A percentile compares a stretch with the other conserved stretches of the same genome.
Evolutionary conservation across 129 eudicot species (phyloP).

Genomic region (Chrysanthemum seticuspe): DNA sequence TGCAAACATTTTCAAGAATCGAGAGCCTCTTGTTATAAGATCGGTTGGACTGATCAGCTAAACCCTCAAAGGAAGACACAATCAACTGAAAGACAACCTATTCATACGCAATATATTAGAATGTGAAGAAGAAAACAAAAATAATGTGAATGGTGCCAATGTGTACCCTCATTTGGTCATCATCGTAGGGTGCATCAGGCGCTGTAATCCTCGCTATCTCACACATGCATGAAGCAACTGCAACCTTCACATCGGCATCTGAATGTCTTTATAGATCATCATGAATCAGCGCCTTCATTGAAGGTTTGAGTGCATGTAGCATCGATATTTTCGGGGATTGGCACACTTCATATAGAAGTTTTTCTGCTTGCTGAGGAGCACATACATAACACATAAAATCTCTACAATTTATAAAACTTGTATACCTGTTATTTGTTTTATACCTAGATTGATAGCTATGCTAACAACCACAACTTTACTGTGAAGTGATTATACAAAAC

Average conservation of each 20-base stretch:
- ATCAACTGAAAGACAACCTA: constrained; percentile 89
- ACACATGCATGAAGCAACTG: constrained; percentile 90
- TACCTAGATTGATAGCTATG: too few relatives aligned
- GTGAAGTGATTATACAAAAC: too few relatives aligned
- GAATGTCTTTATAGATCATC: constrained; percentile 65
- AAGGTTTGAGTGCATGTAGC: constrained; percentile 69
- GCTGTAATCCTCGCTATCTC: constrained; percentile 97
- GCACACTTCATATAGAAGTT: constrained; percentile 58
- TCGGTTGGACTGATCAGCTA: constrained; percentile 66
- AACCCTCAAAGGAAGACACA: constrained; percentile 76
- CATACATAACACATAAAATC: constrained; percentile 7
- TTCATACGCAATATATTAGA: constrained; percentile 9
- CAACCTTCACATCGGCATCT: constrained; percentile 73
- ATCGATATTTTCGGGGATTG: constrained; percentile 78
- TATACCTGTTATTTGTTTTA: too few relatives aligned
- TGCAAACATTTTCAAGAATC: constrained; percentile 88
- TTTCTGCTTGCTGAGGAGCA: constrained; percentile 60
- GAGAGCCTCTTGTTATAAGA: constrained; percentile 67
- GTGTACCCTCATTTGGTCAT: constrained; percentile 91
- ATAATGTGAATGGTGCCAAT: neutral
- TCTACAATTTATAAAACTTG: too few relatives aligned
- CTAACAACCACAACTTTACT: too few relatives aligned
- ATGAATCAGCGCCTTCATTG: constrained; percentile 60
- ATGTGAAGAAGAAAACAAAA: neutral
- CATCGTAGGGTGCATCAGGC: constrained; percentile 91